Percentiles rank a stretch among this genome's conserved stretches.
These are phyloP conservation scores for Russula earlei DNA, from an alignment of 768 basidiomycete genomes.

Conservation along the genomic window DNA sequence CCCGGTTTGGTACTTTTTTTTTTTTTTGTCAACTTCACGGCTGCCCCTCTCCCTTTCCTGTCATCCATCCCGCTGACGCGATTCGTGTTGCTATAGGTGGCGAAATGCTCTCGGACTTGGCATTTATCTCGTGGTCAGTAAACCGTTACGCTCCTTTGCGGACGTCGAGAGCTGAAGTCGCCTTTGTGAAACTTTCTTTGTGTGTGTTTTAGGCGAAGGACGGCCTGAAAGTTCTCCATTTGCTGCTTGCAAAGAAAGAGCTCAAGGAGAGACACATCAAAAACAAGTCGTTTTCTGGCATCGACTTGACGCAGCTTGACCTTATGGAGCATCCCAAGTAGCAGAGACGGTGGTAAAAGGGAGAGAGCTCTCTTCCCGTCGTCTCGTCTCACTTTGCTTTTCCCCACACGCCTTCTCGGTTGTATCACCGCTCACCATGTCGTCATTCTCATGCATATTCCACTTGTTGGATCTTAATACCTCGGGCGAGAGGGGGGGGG, in stretches of 20 bases:
- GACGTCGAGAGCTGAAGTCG: neutral
- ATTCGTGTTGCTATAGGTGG: constrained; percentile 34
- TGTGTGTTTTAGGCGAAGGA: constrained; percentile 46
- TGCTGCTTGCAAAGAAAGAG: constrained; percentile 64
- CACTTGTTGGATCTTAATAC: too few species aligned
- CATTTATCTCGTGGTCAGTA: constrained; percentile 50
- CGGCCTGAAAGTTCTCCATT: constrained; percentile 53
- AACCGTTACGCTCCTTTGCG: neutral
- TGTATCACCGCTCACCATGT: neutral
- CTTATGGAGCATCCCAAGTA: constrained; percentile 32
- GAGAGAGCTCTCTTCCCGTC: neutral
- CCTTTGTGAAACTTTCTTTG: neutral
- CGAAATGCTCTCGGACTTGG: constrained; percentile 62
- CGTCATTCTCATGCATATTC: neutral
- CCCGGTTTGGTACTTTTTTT: constrained; percentile 50
- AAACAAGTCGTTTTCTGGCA: constrained; percentile 60
- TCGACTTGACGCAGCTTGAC: constrained; percentile 60
- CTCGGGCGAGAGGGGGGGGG: too few species aligned
- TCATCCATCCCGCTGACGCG: too few species aligned
- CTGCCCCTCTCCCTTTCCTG: too few species aligned
- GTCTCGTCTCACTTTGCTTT: neutral
- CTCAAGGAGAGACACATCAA: constrained; percentile 59
- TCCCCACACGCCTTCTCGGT: too few species aligned
- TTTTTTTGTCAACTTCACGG: neutral
- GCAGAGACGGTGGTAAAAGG: neutral